These are phyloP conservation scores for Cardamine occulta DNA, from an alignment of 345 rosid species.

Conservation along the genomic window DNA sequence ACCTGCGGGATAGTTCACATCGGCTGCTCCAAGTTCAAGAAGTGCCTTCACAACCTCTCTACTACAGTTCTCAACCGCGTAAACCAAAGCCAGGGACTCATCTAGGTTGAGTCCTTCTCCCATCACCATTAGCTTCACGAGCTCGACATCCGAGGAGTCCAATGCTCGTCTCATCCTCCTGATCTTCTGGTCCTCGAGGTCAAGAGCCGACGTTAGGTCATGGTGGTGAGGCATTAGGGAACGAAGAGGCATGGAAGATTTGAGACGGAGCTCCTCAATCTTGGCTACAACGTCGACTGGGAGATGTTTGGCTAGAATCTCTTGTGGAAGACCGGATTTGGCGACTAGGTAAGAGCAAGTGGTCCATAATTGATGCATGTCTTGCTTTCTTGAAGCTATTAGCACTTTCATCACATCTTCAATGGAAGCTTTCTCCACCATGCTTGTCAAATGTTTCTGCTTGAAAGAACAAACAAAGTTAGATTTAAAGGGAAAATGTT, in stretches of 20 bases:
- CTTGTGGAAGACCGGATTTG: conserved; percentile 92
- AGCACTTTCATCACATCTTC: conserved; percentile 98
- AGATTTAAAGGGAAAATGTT: neutral
- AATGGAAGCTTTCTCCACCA: conserved; percentile 96
- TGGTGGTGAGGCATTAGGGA: conserved; percentile 62
- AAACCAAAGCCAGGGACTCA: conserved; percentile 85
- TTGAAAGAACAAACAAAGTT: neutral
- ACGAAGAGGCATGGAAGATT: conserved; percentile 73
- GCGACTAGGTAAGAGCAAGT: conserved; percentile 96
- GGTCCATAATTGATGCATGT: conserved; percentile 96
- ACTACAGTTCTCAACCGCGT: conserved; percentile 95
- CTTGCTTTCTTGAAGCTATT: conserved; percentile 94
- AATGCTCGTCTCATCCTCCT: conserved; percentile 91
- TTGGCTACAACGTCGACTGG: conserved; percentile 88
- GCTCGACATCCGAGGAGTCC: conserved; percentile 91
- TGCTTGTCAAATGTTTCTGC: conserved; percentile 91
- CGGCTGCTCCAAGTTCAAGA: conserved; percentile 97
- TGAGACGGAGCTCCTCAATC: conserved; percentile 89
- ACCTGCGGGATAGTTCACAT: conserved; percentile 90
- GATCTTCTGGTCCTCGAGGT: conserved; percentile 91
- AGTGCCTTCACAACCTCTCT: conserved; percentile 96
- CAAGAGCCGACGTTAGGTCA: conserved; percentile 60
- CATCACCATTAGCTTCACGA: conserved; percentile 99
- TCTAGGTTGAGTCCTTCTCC: conserved; percentile 97
- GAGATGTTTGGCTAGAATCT: conserved; percentile 86